Base-by-base conservation (phyloP, 2,329 filamentous ascomycete species). In the Fonsecaea pedrosoi region DNA sequence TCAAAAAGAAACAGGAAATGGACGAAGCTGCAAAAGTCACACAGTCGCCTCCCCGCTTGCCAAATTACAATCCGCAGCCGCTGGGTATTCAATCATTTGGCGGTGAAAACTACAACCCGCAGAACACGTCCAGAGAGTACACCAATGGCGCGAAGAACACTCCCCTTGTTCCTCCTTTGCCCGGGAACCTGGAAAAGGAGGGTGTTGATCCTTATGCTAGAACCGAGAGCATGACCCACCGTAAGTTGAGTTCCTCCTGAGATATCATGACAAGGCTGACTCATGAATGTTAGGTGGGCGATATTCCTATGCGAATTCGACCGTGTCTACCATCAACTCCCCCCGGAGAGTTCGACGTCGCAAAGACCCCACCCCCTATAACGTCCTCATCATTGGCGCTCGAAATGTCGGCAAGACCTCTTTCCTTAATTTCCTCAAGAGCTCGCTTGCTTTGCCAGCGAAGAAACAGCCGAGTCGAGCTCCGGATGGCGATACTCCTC, bases 281-380 rank as follows among this genome's bases (percentile, higher is more conserved):
- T 48, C 42, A 45, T 40, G 40, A 12, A 15, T 35, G 57, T 32
- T 60, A 71, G 70, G 70, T 73, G 93, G 94, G 68, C 91, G 95
- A 72, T 97, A 96, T 81, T 97, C 94, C 82, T 98, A 97, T 81
- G 93, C 94, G 65, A 96, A 92, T 82, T 96, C 91, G 79, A 90
- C 92, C 62, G 87, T 94, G 72, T 97, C 92, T 83, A 91, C 92
- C 67, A 88, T 97, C 82, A 97, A 97, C 82, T 97, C 91, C 78
- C 94, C 95, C 70, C 89, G 95, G 72, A 89, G 94, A 77, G 90
- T 98, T 72, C 89, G 95, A 74, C 90, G 94, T 83, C 90, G 95
- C 82, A 98, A 97, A 84, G 95, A 99, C 76, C 95, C 95, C 8
- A 97, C 94, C 10, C 93, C 95, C 0, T 97, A 98, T 87, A 99